Evolutionary conservation across 176 grass and related monocot species (phyloP).

Genomic region (Elaeis guineensis): DNA sequence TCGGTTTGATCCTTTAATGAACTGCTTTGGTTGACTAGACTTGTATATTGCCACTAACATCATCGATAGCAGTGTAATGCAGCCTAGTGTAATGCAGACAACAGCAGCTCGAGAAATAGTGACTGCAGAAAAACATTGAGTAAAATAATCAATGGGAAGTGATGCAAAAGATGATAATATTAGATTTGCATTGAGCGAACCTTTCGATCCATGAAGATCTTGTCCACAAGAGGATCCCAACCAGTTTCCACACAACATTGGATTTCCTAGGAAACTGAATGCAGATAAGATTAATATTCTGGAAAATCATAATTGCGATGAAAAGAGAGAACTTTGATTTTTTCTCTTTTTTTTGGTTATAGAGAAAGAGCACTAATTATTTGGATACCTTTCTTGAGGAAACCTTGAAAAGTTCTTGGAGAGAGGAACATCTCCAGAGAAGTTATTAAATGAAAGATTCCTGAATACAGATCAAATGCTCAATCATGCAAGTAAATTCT

Average conservation of each 20-base stretch:
- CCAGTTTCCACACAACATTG: conserved; percentile 47
- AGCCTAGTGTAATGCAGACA: conserved; percentile 72
- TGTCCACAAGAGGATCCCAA: conserved; percentile 45
- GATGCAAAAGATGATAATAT: no score
- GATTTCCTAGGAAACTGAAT: conserved; percentile 81
- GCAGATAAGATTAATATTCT: not conserved
- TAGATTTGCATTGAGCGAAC: conserved; percentile 7
- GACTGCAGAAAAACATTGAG: conserved; percentile 29
- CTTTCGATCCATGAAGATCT: conserved; percentile 43
- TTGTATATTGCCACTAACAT: conserved; percentile 68
- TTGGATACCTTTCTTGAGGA: conserved; percentile 62
- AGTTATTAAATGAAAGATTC: conserved; percentile 91
- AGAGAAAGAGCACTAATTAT: conserved; percentile 3
- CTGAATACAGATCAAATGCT: conserved; percentile 35
- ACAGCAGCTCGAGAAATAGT: conserved; percentile 55
- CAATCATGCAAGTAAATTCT: conserved; percentile 6
- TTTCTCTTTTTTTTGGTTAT: no score
- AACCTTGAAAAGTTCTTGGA: conserved; percentile 87
- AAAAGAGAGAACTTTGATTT: no score
- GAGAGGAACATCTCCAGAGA: conserved; percentile 62
- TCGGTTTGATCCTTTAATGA: conserved; percentile 51
- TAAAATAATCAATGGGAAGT: no score
- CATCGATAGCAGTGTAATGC: conserved; percentile 57
- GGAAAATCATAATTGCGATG: no score
- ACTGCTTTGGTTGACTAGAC: conserved; percentile 67